Evolutionary conservation across 192 early-diverging fungal genomes (phyloP).

Genomic region (Spizellomyces punctatus): DNA sequence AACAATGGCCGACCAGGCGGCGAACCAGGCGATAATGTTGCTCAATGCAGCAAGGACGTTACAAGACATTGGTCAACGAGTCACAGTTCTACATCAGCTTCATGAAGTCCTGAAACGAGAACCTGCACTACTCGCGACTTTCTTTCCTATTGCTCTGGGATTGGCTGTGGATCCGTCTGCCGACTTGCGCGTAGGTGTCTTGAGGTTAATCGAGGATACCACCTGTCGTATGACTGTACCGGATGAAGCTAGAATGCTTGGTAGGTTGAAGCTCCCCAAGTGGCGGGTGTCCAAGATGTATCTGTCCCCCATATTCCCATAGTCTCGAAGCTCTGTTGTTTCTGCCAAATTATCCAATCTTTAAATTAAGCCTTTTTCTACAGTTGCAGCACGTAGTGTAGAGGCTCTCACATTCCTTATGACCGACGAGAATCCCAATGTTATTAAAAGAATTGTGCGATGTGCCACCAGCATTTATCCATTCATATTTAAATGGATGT

Average conservation of each 20-base stretch:
- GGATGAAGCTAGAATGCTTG: constrained; percentile 18
- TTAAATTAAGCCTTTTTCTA: not conserved
- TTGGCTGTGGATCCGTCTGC: constrained; percentile 27
- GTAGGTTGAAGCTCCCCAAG: constrained; percentile 4
- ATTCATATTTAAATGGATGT: constrained; percentile 35
- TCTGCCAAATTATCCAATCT: not conserved
- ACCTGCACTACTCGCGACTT: constrained; percentile 15
- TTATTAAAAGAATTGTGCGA: constrained; percentile 30
- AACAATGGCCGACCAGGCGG: constrained; percentile 14
- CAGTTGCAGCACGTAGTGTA: constrained; percentile 5
- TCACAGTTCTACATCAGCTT: constrained; percentile 23
- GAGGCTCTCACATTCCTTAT: constrained; percentile 29
- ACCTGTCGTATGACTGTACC: constrained; percentile 19
- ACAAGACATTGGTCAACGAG: constrained; percentile 8
- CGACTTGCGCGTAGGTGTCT: constrained; percentile 18
- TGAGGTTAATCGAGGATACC: constrained; percentile 26
- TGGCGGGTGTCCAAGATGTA: no score
- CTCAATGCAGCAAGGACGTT: constrained; percentile 15
- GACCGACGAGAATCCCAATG: constrained; percentile 17
- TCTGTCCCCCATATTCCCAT: no score
- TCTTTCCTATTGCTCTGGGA: constrained; percentile 24
- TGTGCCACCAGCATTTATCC: constrained; percentile 32
- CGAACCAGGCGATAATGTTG: constrained; percentile 17
- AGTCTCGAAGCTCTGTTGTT: not conserved
- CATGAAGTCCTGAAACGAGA: constrained; percentile 25